phyloP scores from a whole-genome alignment of 805 yeast species.

The Saturnispora sanitii region DNA sequence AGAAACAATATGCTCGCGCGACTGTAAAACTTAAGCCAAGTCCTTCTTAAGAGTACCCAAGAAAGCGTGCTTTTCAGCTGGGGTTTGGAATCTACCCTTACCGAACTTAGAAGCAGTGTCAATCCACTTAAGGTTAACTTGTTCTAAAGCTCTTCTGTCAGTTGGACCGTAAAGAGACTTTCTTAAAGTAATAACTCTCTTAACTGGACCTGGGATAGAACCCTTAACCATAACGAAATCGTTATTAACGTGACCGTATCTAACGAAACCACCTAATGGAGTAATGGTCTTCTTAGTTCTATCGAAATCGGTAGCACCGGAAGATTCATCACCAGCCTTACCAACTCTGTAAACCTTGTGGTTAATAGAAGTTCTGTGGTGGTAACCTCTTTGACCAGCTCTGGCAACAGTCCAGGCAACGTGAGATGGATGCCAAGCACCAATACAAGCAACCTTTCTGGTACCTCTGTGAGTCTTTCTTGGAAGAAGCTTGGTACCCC shows the following conservation, averaged over 20 bases:
- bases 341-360: conserved; percentile 99
- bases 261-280: conserved; percentile 99
- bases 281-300: conserved; percentile 99
- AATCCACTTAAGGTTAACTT: conserved; percentile 97
- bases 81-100: conserved; percentile 99
- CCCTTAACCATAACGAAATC: conserved; percentile 98
- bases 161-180: conserved; percentile 97
- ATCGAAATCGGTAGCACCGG: conserved; percentile 96
- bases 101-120: conserved; percentile 99
- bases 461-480: conserved; percentile 99
- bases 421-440: conserved; percentile 99
- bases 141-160: conserved; percentile 94
- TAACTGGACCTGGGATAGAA: conserved; percentile 98
- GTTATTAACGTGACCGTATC: conserved; percentile 96
- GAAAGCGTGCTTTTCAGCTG: conserved; percentile 99
- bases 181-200: conserved; percentile 99
- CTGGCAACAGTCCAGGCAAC: conserved; percentile 99
- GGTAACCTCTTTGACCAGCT: conserved; percentile 99
- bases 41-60: conserved; percentile 99
- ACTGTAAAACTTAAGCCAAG: conserved; percentile 38
- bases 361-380: conserved; percentile 99
- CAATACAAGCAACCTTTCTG: conserved; percentile 99
- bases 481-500: conserved; percentile 99
- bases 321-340: conserved; percentile 87
- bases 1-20: too few species aligned